Base-by-base conservation (phyloP, 1,284 basidiomycete species). In the Microbotryum violaceum region DNA sequence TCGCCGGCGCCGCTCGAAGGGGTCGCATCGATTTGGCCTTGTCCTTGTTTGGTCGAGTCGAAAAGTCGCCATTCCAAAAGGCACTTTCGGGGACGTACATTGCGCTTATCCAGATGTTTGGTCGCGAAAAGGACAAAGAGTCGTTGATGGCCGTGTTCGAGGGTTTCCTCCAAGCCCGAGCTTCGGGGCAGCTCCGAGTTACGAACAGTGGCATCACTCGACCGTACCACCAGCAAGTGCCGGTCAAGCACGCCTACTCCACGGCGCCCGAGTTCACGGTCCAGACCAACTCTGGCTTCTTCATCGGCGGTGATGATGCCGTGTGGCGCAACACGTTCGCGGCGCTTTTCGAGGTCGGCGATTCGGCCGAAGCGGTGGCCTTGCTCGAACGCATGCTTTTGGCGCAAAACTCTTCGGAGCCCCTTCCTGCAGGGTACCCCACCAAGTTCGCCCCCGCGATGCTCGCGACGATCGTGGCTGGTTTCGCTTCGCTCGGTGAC, bases 301-400 rank as follows among this genome's bases (percentile, higher is more conserved):
- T 25, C 20, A 12, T 5, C n/a, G 33, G n/a, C n/a, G 54, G 47
- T 8, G 67, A 69, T 47, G 65, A 61, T 33, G 70, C 77, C 44
- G 79, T 88, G 2, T 92, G 84, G 83, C 85, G 85, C 65, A 77
- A 80, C 65, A 88, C 92, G 83, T 82, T 94, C 58, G 78, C 82
- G 50, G 82, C 84, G 0, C 85, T 88, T 75, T 87, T 94, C 78
- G 79, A 77, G 21, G 81, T 79, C 42, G 84, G 83, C 6, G 78
- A 85, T 61, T 78, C 85, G 0, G 81, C 82, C 4, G 82, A 80
- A 52, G 91, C 85, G 6, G 73, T 92, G 10, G 81, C 75, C 21
- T 74, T 93, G 3, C 77, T 94, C 52, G 85, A 89, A 65, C 75
- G 80, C 63, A 88, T 94, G 85, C 78, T 91, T 73, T 79, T 80